Conservation (phyloP, 441 rosid genomes). For the Oxalis stricta region DNA sequence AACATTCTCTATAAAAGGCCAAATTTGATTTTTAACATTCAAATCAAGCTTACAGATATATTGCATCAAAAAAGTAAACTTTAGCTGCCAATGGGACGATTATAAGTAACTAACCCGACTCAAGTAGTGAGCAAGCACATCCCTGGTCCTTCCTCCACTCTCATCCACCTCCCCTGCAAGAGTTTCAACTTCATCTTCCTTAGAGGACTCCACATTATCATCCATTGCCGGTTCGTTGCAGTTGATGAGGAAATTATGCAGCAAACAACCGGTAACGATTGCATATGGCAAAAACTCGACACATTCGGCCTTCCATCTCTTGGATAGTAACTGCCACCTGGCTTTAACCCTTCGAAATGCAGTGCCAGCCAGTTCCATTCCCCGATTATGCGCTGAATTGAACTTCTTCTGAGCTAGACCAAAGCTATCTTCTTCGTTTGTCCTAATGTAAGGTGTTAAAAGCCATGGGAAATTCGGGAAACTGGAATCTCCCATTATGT, state of each 20-base stretch:
- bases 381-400: constrained; percentile 29
- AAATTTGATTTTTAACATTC: too few relatives aligned
- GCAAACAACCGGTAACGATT: constrained; percentile 44
- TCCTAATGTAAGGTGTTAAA: constrained; percentile 34
- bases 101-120: constrained; percentile 28
- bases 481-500: constrained; percentile 50
- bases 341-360: constrained; percentile 40
- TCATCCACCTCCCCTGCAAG: constrained; percentile 31
- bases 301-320: constrained; percentile 48
- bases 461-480: constrained; percentile 70
- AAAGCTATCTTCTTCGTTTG: constrained; percentile 29
- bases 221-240: constrained; percentile 24
- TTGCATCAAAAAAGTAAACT: too few relatives aligned
- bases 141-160: constrained; percentile 32
- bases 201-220: constrained; percentile 12
- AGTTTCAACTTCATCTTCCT: constrained; percentile 14
- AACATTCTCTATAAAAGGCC: too few relatives aligned
- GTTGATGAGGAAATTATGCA: constrained; percentile 57
- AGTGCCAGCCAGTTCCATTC: constrained; percentile 25
- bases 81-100: too few relatives aligned
- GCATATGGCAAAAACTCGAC: constrained; percentile 50
- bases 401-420: constrained; percentile 28
- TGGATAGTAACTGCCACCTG: constrained; percentile 47
- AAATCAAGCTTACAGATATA: too few relatives aligned
- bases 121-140: constrained; percentile 48